Conservation (phyloP, 306 rosid genomes). For the Carpinus fangiana region DNA sequence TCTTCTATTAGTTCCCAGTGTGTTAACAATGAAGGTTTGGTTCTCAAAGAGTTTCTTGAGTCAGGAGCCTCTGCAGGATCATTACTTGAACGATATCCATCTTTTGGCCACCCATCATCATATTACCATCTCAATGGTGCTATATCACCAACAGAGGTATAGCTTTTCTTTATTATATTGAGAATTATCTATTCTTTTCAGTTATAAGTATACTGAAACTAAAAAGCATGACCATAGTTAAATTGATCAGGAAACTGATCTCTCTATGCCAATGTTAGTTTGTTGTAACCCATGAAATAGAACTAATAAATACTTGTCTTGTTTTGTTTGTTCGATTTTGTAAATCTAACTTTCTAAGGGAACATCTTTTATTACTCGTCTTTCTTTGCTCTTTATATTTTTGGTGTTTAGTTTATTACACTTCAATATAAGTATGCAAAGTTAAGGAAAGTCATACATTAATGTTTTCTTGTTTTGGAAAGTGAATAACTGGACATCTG, state of each 20-base stretch:
- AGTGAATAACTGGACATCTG: background rate
- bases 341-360: background rate
- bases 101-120: conserved; percentile 62
- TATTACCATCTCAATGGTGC: conserved; percentile 49
- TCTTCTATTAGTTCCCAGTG: conserved; percentile 58
- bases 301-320: background rate
- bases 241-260: background rate
- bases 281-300: background rate
- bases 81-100: conserved; percentile 52
- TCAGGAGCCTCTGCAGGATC: conserved; percentile 62
- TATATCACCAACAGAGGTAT: conserved; percentile 55
- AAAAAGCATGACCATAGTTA: background rate
- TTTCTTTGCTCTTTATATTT: background rate
- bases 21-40: conserved; percentile 62
- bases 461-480: background rate
- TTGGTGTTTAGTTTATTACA: background rate
- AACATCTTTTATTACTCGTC: background rate
- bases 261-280: background rate
- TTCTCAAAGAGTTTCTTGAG: conserved; percentile 75
- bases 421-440: background rate
- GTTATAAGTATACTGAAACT: background rate
- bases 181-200: background rate
- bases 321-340: background rate
- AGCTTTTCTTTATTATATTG: background rate
- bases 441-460: background rate